Evolutionary conservation across 75 land plant genomes (phyloP), one percentile per base, ranked within the genome.

Genomic region (Isoetes taiwanensis): DNA sequence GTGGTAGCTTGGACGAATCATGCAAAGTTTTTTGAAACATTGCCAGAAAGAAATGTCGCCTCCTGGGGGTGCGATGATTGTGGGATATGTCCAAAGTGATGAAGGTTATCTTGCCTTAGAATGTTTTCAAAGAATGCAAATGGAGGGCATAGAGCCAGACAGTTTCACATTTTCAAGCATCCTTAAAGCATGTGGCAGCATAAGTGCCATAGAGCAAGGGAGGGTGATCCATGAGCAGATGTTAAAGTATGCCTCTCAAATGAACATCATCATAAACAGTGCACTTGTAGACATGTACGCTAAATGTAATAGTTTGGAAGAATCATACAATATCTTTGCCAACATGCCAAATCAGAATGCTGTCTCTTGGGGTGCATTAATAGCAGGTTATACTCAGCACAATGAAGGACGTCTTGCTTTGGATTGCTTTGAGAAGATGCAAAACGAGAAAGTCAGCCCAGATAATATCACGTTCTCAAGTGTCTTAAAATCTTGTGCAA

Each of bases 251-350:
- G 56, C 55, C 24, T 29, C 32, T n/a, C n/a, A 30, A 12, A 9
- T 17, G 3, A 21, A 62, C 41, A 30, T 40, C 9, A 23, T 69
- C 32, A 53, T 69, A 23, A 66, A 66, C 12, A 57, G 59, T 25
- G 41, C 58, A 21, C 14, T 71, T 8, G 57, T 64, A 28, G 56
- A 63, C 30, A 66, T 58, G 61, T 71, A 64, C 54, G 60, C 68
- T 5, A 71, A 58, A 48, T 58, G 59, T 39, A 43, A 57, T 6
- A 31, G 20, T 16, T 43, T 63, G 17, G 32, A 37, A 16, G 32
- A 54, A 32, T 58, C 72, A 43, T 26, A 33, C 14, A 12, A 4
- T 9, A 59, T 30, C 26, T 69, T 69, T n/a, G n/a, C n/a, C n/a
- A n/a, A n/a, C n/a, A n/a, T n/a, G n/a, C n/a, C n/a, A n/a, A n/a